A percentile compares a stretch with the other conserved stretches of the same genome.
Conservation (phyloP, 352 stramenopile species). For the Pythium oligandrum region DNA sequence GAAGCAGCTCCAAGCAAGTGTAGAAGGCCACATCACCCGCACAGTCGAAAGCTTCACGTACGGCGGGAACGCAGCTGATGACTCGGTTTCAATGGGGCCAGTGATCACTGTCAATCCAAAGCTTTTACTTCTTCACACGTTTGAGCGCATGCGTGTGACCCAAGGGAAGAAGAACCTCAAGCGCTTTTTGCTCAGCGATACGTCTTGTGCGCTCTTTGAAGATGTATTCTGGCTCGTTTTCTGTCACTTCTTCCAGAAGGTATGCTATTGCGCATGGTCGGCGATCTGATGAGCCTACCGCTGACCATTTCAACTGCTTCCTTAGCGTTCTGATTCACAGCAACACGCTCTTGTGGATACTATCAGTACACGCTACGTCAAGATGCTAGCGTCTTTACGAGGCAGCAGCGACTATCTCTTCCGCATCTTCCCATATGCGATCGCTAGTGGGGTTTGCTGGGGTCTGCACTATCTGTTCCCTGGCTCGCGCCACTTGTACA, state of each 20-base stretch:
- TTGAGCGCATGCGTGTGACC: slow-evolving; percentile 70
- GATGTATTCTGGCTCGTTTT: slow-evolving; percentile 88
- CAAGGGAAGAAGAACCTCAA: slow-evolving; percentile 82
- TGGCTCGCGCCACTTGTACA: slow-evolving; percentile 83
- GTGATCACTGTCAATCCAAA: slow-evolving; percentile 67
- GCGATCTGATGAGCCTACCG: background rate
- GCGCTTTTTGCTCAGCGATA: slow-evolving; percentile 68
- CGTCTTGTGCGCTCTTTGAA: slow-evolving; percentile 79
- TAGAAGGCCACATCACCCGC: slow-evolving; percentile 85
- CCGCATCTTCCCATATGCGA: slow-evolving; percentile 82
- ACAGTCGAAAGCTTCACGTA: slow-evolving; percentile 75
- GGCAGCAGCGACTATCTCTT: slow-evolving; percentile 85
- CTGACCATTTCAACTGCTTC: background rate
- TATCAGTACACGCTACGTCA: slow-evolving; percentile 75
- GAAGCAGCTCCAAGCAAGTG: slow-evolving; percentile 83
- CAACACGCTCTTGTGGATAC: slow-evolving; percentile 63
- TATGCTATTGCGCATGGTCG: background rate
- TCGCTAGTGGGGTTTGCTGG: slow-evolving; percentile 75
- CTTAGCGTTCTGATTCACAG: slow-evolving; percentile 45
- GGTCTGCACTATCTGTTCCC: slow-evolving; percentile 88
- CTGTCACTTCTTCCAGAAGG: slow-evolving; percentile 86
- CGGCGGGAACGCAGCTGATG: slow-evolving; percentile 7
- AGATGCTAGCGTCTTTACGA: slow-evolving; percentile 67
- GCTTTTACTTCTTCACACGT: slow-evolving; percentile 80
- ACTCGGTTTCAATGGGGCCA: slow-evolving; percentile 6